phyloP scores from a whole-genome alignment of 2,329 filamentous ascomycete genomes.

The Aspergillus proliferans region DNA sequence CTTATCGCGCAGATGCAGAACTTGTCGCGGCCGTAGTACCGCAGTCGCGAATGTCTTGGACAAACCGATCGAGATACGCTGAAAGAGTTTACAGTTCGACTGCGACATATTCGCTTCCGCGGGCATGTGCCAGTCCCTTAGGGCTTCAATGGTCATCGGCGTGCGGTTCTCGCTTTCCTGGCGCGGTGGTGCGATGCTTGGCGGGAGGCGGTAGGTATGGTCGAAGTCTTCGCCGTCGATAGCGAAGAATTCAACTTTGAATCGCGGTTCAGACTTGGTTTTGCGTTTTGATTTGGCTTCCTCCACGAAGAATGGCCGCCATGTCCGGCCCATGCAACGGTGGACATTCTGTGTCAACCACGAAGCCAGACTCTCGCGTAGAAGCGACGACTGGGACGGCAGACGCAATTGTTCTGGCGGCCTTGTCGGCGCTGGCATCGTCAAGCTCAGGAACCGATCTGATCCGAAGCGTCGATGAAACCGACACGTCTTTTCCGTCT shows the following conservation, averaged over 20 bases:
- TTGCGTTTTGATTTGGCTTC: constrained; percentile 31
- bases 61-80: constrained; percentile 37
- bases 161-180: constrained; percentile 26
- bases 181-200: constrained; percentile 14
- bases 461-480: constrained; percentile 42
- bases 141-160: constrained; percentile 30
- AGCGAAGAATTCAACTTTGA: constrained; percentile 39
- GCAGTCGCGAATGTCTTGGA: constrained; percentile 40
- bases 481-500: constrained; percentile 38
- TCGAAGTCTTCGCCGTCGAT: constrained; percentile 38
- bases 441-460: constrained; percentile 41
- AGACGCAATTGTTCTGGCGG: constrained; percentile 22
- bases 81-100: constrained; percentile 41
- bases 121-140: constrained; percentile 45
- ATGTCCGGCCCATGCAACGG: constrained; percentile 37
- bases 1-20: constrained; percentile 28
- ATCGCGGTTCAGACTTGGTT: constrained; percentile 16
- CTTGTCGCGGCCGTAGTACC: constrained; percentile 29
- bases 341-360: constrained; percentile 38
- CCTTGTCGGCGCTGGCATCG: constrained; percentile 26
- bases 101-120: constrained; percentile 29
- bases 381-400: constrained; percentile 14
- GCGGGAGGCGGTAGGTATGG: constrained; percentile 3
- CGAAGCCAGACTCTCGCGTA: constrained; percentile 29
- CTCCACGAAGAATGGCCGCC: constrained; percentile 42